Base-by-base conservation (phyloP, 768 basidiomycete species). In the Tulasnella sp. region DNA sequence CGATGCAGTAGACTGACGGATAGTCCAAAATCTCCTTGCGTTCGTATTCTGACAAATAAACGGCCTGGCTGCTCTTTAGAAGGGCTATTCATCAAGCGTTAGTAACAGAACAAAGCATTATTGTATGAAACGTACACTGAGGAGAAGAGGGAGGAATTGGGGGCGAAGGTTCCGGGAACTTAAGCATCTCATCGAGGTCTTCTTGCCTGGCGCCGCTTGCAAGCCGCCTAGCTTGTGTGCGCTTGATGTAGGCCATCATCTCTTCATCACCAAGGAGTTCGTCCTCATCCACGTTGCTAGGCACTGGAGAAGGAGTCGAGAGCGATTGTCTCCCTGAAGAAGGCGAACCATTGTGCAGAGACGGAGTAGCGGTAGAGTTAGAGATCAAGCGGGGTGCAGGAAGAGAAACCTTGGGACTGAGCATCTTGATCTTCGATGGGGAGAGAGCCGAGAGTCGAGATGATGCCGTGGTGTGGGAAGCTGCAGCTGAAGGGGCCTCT, bases 251-350 rank as follows among this genome's bases (percentile, higher is more conserved):
- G 80, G 93, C 92, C 83, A 94, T 85, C 98, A 99, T 99, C 86
- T 99, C 98, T 81, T 98, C 96, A 83, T 99, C 98, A 21, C 94
- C 98, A 24, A 93, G 86, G 9, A 93, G 75, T 84, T 97, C 94
- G 81, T 97, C 95, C 80, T 97, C 96, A 80, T 95, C 95, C 3
- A 93, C 87, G 2, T 89, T 87, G 82, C 90, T 92, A 38, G 92
- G 92, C 8, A 89, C 90, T 0, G 96, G 96, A 1, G 96, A 97
- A 3, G 95, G 94, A 1, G 94, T 94, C 5, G 93, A 95, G 34
- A 92, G 85, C 31, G 93, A 93, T 80, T 93, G 91, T 46, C 92
- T 89, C 82, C 91, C 92, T 4, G 91, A 90, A 75, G 80, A 79
- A 1, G 93, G 91, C 19, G 92, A 92, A 1, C 93, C 24, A 24